These are phyloP conservation scores for Rhodotorula graminis DNA, from an alignment of 768 basidiomycete species.

Conservation along the genomic window DNA sequence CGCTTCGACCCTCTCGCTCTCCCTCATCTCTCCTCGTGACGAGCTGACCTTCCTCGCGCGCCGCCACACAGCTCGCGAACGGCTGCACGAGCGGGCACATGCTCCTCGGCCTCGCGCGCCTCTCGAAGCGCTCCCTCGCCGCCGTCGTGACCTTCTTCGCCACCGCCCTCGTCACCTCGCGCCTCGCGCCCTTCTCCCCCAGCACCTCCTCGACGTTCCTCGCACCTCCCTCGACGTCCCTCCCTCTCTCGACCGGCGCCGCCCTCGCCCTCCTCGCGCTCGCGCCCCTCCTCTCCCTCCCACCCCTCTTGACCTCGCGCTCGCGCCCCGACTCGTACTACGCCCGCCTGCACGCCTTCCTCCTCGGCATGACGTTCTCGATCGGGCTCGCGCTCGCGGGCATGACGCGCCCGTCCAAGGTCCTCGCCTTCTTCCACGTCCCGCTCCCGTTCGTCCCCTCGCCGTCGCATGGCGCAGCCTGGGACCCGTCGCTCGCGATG, in stretches of 20 bases:
- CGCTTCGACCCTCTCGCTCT: constrained; percentile 17
- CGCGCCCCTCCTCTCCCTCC: constrained; percentile 2
- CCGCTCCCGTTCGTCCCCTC: constrained; percentile 16
- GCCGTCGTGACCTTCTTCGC: constrained; percentile 42
- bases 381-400: constrained; percentile 47
- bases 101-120: constrained; percentile 47
- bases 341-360: constrained; percentile 44
- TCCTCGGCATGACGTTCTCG: constrained; percentile 44
- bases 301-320: no score
- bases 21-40: no score
- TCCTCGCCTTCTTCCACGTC: constrained; percentile 45
- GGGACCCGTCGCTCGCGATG: constrained; percentile 47
- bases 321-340: constrained; percentile 15
- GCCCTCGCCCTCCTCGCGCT: neutral
- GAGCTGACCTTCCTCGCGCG: neutral
- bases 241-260: neutral
- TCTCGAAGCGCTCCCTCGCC: constrained; percentile 46
- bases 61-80: constrained; percentile 43
- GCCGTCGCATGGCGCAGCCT: constrained; percentile 25
- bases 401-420: constrained; percentile 46
- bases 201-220: neutral
- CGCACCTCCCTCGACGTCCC: neutral
- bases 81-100: constrained; percentile 50
- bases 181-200: neutral
- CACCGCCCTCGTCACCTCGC: constrained; percentile 20